These are phyloP conservation scores for Rhodotorula sp. DNA, from an alignment of 1,284 basidiomycete genomes.

Conservation along the genomic window DNA sequence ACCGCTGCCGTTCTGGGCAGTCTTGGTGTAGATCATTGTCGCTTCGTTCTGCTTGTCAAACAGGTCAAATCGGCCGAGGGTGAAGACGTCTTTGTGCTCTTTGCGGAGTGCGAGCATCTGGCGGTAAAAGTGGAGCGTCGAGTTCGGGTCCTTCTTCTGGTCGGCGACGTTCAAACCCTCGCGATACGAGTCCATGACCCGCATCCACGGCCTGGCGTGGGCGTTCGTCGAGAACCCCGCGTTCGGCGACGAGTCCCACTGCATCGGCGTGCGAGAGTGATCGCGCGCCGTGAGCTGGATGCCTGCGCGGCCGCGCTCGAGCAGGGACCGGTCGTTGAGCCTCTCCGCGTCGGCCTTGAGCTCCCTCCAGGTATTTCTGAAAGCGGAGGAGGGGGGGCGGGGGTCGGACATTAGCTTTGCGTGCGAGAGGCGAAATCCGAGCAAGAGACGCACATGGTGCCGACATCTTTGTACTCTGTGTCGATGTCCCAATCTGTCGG, in stretches of 20 bases:
- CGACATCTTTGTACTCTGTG: constrained; percentile 63
- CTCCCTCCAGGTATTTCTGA: constrained; percentile 36
- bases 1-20: constrained; percentile 15
- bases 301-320: constrained; percentile 57
- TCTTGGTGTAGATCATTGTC: constrained; percentile 62
- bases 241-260: constrained; percentile 59
- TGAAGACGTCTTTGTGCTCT: constrained; percentile 49
- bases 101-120: constrained; percentile 59
- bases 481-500: constrained; percentile 66
- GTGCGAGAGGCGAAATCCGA: constrained; percentile 48
- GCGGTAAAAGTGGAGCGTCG: constrained; percentile 63
- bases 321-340: constrained; percentile 59
- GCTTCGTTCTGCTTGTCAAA: constrained; percentile 55
- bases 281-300: constrained; percentile 67
- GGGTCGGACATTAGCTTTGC: too few species aligned
- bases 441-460: constrained; percentile 40
- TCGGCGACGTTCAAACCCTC: constrained; percentile 61
- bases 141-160: constrained; percentile 55
- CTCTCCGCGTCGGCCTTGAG: constrained; percentile 50
- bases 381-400: too few species aligned
- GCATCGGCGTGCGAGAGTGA: constrained; percentile 65
- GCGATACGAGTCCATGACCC: constrained; percentile 66
- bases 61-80: constrained; percentile 60
- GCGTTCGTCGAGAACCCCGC: constrained; percentile 64
- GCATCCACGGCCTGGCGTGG: constrained; percentile 65